Conservation (phyloP, 805 yeast species). For the Metschnikowia gelsemii region DNA sequence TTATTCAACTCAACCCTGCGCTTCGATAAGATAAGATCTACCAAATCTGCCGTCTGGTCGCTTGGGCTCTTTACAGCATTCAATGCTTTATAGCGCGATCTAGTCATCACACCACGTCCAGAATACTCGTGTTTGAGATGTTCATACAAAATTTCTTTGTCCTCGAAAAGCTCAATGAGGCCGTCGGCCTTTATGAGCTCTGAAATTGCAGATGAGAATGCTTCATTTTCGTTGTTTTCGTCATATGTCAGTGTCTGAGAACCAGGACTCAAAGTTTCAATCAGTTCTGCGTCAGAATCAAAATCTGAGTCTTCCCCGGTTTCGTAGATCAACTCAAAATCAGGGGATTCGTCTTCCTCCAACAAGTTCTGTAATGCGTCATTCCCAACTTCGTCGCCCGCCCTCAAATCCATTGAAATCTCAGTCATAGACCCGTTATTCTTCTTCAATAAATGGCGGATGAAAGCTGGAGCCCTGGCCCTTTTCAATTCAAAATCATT, state of each 20-base stretch:
- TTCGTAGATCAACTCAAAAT: slow-evolving; percentile 8
- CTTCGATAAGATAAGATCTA: slow-evolving; percentile 24
- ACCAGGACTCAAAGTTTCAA: background rate
- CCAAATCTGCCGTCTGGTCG: slow-evolving; percentile 19
- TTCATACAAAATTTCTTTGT: slow-evolving; percentile 25
- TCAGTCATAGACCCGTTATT: background rate
- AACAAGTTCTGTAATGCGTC: slow-evolving; percentile 2
- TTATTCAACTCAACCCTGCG: slow-evolving; percentile 4
- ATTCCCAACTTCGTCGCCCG: background rate
- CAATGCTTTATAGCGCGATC: slow-evolving; percentile 28
- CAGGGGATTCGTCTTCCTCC: slow-evolving; percentile 17
- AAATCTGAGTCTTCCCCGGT: slow-evolving; percentile 11
- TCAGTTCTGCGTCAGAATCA: slow-evolving; percentile 11
- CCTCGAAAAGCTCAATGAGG: slow-evolving; percentile 16
- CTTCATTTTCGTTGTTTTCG: background rate
- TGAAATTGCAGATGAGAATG: slow-evolving; percentile 4
- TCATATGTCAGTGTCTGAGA: background rate
- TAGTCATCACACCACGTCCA: slow-evolving; percentile 29
- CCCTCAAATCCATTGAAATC: background rate
- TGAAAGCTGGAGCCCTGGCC: slow-evolving; percentile 27
- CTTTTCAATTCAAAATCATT: slow-evolving; percentile 10
- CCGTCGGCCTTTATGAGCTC: slow-evolving; percentile 19
- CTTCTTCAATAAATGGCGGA: slow-evolving; percentile 19
- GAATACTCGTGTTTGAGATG: slow-evolving; percentile 26
- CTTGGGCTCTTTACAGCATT: background rate